A percentile compares a stretch with the other conserved stretches of the same genome.
Conservation (phyloP, 768 basidiomycete genomes). For the Gymnopilus dilepis region DNA sequence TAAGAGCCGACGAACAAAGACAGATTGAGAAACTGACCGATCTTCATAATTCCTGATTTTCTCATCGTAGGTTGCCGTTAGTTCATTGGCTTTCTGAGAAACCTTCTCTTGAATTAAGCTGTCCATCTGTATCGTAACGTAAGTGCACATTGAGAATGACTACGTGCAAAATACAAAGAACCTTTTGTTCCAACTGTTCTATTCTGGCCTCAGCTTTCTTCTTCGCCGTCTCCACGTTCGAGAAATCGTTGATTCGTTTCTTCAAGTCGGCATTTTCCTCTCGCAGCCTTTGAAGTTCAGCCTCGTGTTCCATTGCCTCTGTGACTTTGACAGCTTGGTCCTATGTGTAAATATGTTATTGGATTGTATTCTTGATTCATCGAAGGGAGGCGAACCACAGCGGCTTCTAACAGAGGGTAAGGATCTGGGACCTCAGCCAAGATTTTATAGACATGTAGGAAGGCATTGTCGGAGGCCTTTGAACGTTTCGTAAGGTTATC, state of each 20-base stretch:
- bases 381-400: constrained; percentile 62
- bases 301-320: constrained; percentile 79
- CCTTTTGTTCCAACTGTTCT: constrained; percentile 86
- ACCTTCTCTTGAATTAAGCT: constrained; percentile 90
- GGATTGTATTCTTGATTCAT: neutral
- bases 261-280: constrained; percentile 86
- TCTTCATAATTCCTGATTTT: constrained; percentile 95
- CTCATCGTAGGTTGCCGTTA: constrained; percentile 97
- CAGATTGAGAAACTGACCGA: constrained; percentile 58
- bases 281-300: constrained; percentile 71
- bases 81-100: constrained; percentile 91
- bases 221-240: constrained; percentile 68
- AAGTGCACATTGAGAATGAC: constrained; percentile 4
- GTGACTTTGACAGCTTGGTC: constrained; percentile 93
- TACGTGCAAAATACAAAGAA: constrained; percentile 31
- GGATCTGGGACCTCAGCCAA: constrained; percentile 97
- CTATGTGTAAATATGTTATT: constrained; percentile 40
- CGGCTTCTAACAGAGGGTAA: constrained; percentile 93
- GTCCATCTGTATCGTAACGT: constrained; percentile 74
- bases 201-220: constrained; percentile 76
- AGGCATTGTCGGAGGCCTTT: constrained; percentile 92
- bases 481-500: constrained; percentile 93
- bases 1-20: neutral
- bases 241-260: constrained; percentile 67
- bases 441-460: constrained; percentile 96